Evolutionary conservation across 1,139 yeast genomes (phyloP).

Genomic region (Torulaspora globosa): DNA sequence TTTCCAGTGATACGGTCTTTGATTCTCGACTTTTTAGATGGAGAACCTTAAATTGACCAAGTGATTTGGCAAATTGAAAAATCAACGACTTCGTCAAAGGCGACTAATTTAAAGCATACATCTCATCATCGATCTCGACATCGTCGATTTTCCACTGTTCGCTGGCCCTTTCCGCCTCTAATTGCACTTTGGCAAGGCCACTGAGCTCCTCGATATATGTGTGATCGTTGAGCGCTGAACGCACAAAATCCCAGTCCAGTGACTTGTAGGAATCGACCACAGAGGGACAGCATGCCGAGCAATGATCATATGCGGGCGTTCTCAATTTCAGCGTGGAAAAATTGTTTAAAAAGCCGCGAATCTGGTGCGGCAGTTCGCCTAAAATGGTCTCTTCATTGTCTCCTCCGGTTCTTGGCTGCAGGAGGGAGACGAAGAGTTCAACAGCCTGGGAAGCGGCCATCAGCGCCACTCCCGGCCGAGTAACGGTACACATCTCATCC

Average conservation of each 20-base stretch:
- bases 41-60: not conserved
- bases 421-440: constrained; percentile 68
- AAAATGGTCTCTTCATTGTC: constrained; percentile 48
- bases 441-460: constrained; percentile 85
- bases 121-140: constrained; percentile 21
- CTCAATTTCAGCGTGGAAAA: constrained; percentile 60
- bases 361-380: constrained; percentile 82
- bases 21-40: not conserved
- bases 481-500: constrained; percentile 98
- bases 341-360: constrained; percentile 73
- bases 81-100: not conserved
- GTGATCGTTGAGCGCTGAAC: constrained; percentile 59
- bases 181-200: constrained; percentile 70
- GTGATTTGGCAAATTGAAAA: constrained; percentile 1
- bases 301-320: constrained; percentile 68
- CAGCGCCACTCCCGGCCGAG: constrained; percentile 91
- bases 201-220: constrained; percentile 68
- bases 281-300: constrained; percentile 77
- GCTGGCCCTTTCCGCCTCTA: constrained; percentile 63
- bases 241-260: constrained; percentile 78
- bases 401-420: constrained; percentile 60
- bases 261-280: constrained; percentile 50
- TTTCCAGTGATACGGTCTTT: not conserved
- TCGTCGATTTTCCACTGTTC: constrained; percentile 44
- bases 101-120: constrained; percentile 20